Base-by-base conservation (phyloP, 108 stramenopile genomes). In the Hondaea fermentalgiana region DNA sequence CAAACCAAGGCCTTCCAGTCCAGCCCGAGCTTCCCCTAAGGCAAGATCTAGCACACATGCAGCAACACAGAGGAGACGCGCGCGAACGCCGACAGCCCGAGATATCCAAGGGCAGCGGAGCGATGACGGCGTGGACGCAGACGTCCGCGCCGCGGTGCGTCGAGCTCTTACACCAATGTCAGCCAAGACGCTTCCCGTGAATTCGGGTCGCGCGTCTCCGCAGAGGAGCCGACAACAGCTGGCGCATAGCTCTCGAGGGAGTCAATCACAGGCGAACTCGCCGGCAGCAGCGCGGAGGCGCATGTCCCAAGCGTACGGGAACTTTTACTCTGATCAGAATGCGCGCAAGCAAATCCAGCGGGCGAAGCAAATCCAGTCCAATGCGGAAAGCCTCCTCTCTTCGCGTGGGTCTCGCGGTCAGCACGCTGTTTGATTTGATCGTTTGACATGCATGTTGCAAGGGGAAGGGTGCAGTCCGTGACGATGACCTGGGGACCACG, bases 301-400 rank as follows among this genome's bases (percentile, higher is more conserved):
- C 25, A 83, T 53, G 76, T 47, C 76, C 0, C 45, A 53, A 16
- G 76, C 76, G 51, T 83, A 83, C 1, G 76, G 76, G 1, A 83
- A 83, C 76, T 83, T 83, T 83, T 83, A 83, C 76, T 83, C 76
- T 14, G 21, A 69, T 23, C 64, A 69, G 64, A 69, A 69, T 42
- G 64, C 64, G 0, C 64, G 64, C 64, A 69, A 69, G 42, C 64
- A 69, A 69, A 23, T 23, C 25, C 35, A 69, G 64, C 64, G 64
- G 0, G 64, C 64, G 4, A 28, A 4, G 17, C 64, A 69, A 42
- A 69, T 69, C 42, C 64, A 69, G 42, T 28, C 42, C 3, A 69
- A 69, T 69, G 64, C 64, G 14, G 64, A 69, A 23, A 69, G 64
- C 64, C 14, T 69, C 21, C 25, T 69, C 21, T 69, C 64, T 23